phyloP scores from a whole-genome alignment of 1,139 yeast genomes.

The Saccharomyces uvarum region DNA sequence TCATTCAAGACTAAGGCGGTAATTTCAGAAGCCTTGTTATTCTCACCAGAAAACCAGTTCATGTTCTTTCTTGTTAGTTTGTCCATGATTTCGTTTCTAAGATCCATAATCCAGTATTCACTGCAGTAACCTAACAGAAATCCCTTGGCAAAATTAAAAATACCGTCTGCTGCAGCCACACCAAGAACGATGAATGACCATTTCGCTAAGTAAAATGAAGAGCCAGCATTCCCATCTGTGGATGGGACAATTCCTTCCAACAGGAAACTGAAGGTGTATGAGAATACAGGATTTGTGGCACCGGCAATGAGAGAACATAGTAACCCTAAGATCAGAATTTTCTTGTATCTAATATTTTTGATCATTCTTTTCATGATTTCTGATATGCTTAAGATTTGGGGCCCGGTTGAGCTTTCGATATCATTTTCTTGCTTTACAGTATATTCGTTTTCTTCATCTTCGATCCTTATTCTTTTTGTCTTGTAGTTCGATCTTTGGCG shows the following conservation, averaged over 20 bases:
- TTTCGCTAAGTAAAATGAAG: constrained; percentile 35
- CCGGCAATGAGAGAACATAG: constrained; percentile 50
- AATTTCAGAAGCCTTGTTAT: constrained; percentile 46
- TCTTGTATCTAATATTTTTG: constrained; percentile 33
- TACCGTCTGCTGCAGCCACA: constrained; percentile 56
- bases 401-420: constrained; percentile 2
- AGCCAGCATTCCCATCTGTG: constrained; percentile 33
- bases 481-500: neutral
- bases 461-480: neutral
- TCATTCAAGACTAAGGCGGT: constrained; percentile 72
- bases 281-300: constrained; percentile 63
- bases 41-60: constrained; percentile 43
- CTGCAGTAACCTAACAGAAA: constrained; percentile 49
- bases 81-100: constrained; percentile 47
- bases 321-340: constrained; percentile 45
- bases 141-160: constrained; percentile 45
- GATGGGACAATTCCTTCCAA: constrained; percentile 47
- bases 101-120: constrained; percentile 56
- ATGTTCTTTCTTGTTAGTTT: constrained; percentile 48
- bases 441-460: neutral
- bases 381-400: constrained; percentile 29
- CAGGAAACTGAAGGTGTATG: constrained; percentile 66
- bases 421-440: constrained; percentile 9
- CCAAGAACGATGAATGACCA: constrained; percentile 67
- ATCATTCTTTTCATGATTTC: constrained; percentile 36